These are phyloP conservation scores for Anthracocystis setariae DNA, from an alignment of 1,284 basidiomycete genomes.

Conservation along the genomic window DNA sequence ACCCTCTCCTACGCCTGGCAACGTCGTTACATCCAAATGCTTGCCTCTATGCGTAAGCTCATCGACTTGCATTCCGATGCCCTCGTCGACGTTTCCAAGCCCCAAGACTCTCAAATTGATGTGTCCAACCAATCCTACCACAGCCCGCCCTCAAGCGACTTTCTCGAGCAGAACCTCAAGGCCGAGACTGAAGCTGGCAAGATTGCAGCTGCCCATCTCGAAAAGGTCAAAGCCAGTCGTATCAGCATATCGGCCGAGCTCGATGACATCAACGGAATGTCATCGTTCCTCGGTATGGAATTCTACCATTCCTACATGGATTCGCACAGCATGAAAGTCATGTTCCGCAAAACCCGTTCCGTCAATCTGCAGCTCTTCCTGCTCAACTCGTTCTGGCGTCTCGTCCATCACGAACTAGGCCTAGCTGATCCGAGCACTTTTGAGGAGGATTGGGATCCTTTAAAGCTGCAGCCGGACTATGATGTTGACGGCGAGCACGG, in stretches of 20 bases:
- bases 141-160: slow-evolving; percentile 13
- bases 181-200: slow-evolving; percentile 30
- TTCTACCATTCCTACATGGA: slow-evolving; percentile 69
- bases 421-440: slow-evolving; percentile 22
- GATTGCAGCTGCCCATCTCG: slow-evolving; percentile 13
- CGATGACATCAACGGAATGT: slow-evolving; percentile 24
- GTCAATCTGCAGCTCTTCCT: slow-evolving; percentile 33
- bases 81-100: slow-evolving; percentile 19
- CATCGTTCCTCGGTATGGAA: slow-evolving; percentile 66
- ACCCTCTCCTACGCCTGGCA: slow-evolving; percentile 74
- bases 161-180: slow-evolving; percentile 16
- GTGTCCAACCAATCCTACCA: slow-evolving; percentile 1
- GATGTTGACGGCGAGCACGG: slow-evolving; percentile 52
- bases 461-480: slow-evolving; percentile 21
- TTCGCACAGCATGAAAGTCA: slow-evolving; percentile 66
- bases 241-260: slow-evolving; percentile 24
- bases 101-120: slow-evolving; percentile 2
- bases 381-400: slow-evolving; percentile 42
- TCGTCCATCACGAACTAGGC: slow-evolving; percentile 25
- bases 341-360: slow-evolving; percentile 30
- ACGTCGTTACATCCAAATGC: slow-evolving; percentile 62
- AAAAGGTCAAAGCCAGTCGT: slow-evolving; percentile 20
- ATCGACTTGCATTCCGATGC: slow-evolving; percentile 22
- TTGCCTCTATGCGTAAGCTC: slow-evolving; percentile 21
- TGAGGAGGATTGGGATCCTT: slow-evolving; percentile 18